Evolutionary conservation across 257 asterid species (phyloP), one percentile per base, ranked within the genome.

Genomic region (Solanum microdontum): DNA sequence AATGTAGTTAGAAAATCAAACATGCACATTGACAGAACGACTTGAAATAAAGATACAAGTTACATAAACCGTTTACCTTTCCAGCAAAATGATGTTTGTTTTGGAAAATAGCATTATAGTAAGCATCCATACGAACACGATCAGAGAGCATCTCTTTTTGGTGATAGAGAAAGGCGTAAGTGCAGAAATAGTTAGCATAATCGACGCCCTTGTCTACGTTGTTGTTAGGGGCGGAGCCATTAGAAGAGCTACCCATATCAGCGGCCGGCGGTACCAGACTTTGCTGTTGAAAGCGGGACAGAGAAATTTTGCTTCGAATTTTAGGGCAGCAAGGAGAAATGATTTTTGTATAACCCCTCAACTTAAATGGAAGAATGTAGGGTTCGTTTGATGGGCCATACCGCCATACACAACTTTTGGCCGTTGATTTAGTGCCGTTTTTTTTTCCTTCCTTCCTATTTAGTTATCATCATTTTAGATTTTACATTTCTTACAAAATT

Each of bases 141-240:
- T 97, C 99, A 74, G 94, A 95, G 79, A 96, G 99, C 99, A 97
- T 97, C 92, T 96, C 99, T 87, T 97, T 97, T 94, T 97, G 99
- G 93, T 97, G 99, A 93, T 93, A 97, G 55, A 97, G 98, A 86
- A 91, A 97, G 55, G 96, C 96, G 87, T 97, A 97, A 43, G 98
- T 93, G 94, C 98, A 97, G 93, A 97, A 97, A 82, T 97, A 97
- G 93, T 97, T 97, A 72, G 99, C 99, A 88, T 92, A 97, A 88
- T 97, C 99, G 2, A 92, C 99, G 8, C 93, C 95, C 89, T 97
- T 97, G 96, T 95, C 99, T 19, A 92, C 93, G 62, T 34, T 83
- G 76, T 34, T 83, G 15, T 82, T 69, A 43, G 88, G 82, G 60
- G 70, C 45, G 43, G 87, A 91, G 90, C 23, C 94, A 88, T 91